Base-by-base conservation (phyloP, 2,329 filamentous ascomycete genomes). In the Stachybotrys chartarum region DNA sequence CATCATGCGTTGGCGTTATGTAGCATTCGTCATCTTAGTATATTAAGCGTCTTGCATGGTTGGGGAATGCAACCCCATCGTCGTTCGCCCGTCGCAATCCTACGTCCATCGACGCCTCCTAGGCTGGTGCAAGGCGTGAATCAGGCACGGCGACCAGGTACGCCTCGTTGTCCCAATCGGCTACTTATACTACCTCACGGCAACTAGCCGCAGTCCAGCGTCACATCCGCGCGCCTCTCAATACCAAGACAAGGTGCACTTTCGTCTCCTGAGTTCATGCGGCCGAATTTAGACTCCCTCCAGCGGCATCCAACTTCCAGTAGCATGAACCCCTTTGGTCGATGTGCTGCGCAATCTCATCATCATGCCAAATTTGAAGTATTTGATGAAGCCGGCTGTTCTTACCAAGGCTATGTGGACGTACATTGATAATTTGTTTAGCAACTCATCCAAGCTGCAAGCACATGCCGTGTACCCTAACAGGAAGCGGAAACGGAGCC, bases 271-370 rank as follows among this genome's bases (percentile, higher is more conserved):
- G 35, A 42, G 35, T 42, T 42, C 35, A 42, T 42, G 35, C 35
- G 10, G 35, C 35, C 14, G 35, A 14, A 10, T 42, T 42, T 42
- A 42, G 35, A 14, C 35, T 42, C 35, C 8, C 10, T 10, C 35
- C 35, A 42, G 3, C 5, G 2, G 8, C 35, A 42, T 42, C 35
- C 35, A 42, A 61, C 63, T 55, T 57, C 65, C 61, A 63, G 63
- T 65, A 56, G 62, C 63, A 44, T 65, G 45, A 64, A 59, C 35
- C 35, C 35, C 5, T 42, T 24, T 24, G 4, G 24, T 24, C 24
- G 4, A 24, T 24, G 24, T 24, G 24, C 24, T 24, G 24, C 4
- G 35, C 35, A 10, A 42, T 42, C 5, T 42, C 35, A 42, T 42
- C 10, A 42, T 14, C 8, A 14, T 10, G 35, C 14, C 35, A 14